A percentile compares a stretch with the other conserved stretches of the same genome.
These are phyloP conservation scores for Chrysoporthe austroafricana DNA, from an alignment of 2,329 filamentous ascomycete species.

Conservation along the genomic window DNA sequence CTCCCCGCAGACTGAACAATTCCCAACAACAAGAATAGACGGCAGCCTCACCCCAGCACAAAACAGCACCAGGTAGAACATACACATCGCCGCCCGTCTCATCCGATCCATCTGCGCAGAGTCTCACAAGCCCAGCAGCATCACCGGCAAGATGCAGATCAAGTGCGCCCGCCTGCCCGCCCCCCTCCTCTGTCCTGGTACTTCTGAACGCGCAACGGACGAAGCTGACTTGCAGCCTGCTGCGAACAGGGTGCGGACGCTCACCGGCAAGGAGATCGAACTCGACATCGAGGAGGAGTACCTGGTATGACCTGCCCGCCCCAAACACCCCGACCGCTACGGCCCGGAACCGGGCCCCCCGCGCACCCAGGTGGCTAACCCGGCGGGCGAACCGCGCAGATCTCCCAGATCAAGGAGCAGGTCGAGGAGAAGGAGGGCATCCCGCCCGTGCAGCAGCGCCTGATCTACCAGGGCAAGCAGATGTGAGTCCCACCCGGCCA, in stretches of 20 bases:
- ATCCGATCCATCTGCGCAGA: conserved; percentile 19
- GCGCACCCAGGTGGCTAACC: conserved; percentile 10
- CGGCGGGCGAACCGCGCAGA: conserved; percentile 53
- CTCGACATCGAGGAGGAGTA: conserved; percentile 94
- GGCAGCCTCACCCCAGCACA: background rate
- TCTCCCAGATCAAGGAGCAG: conserved; percentile 96
- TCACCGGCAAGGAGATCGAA: conserved; percentile 99
- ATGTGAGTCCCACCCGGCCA: conserved; percentile 64
- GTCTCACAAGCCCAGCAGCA: conserved; percentile 9
- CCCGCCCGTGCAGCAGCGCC: conserved; percentile 90
- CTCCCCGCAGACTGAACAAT: conserved; percentile 20
- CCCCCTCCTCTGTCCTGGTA: background rate
- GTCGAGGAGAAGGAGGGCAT: conserved; percentile 99
- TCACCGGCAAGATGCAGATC: conserved; percentile 49
- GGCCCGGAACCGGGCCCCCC: background rate
- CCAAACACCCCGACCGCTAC: too few relatives aligned
- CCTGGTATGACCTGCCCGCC: conserved; percentile 63
- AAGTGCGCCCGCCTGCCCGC: conserved; percentile 45
- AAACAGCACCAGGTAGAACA: background rate
- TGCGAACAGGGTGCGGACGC: conserved; percentile 79
- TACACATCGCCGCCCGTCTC: background rate
- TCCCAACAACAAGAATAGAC: background rate
- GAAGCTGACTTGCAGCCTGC: conserved; percentile 15
- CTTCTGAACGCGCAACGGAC: background rate
- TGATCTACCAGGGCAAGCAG: conserved; percentile 97